A percentile compares a stretch with the other conserved stretches of the same genome.
These are phyloP conservation scores for Mortierella sp. DNA, from an alignment of 371 early-diverging fungal genomes.

Conservation along the genomic window DNA sequence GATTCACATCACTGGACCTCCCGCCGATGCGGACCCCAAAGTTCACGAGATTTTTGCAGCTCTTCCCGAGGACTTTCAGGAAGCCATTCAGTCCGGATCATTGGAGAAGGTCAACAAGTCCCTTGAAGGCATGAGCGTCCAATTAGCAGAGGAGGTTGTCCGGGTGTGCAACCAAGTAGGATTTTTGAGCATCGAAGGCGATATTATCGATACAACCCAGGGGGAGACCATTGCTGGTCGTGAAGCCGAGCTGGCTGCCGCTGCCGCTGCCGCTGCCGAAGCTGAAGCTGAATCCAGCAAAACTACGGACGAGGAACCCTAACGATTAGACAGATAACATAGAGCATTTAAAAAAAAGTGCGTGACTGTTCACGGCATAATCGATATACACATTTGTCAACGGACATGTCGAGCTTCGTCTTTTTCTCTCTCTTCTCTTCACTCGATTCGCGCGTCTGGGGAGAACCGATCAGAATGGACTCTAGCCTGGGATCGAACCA, in stretches of 20 bases:
- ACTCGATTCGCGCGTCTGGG: no score
- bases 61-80: constrained; percentile 79
- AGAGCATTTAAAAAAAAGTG: no score
- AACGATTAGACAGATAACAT: no score
- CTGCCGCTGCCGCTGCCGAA: constrained; percentile 32
- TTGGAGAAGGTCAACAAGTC: constrained; percentile 86
- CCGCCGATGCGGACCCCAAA: constrained; percentile 60
- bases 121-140: constrained; percentile 71
- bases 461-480: no score
- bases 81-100: constrained; percentile 79
- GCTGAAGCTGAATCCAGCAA: background rate
- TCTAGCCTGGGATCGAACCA: no score
- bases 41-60: constrained; percentile 72
- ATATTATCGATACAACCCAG: constrained; percentile 60
- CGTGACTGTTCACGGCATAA: no score
- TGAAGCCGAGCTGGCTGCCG: constrained; percentile 50
- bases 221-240: constrained; percentile 51
- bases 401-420: no score
- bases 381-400: no score
- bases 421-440: no score
- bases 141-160: constrained; percentile 80
- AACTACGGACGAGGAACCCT: background rate
- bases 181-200: constrained; percentile 74
- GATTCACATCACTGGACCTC: constrained; percentile 60
- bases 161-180: constrained; percentile 78